phyloP scores from a whole-genome alignment of 768 basidiomycete species.

The Pisolithus orientalis region DNA sequence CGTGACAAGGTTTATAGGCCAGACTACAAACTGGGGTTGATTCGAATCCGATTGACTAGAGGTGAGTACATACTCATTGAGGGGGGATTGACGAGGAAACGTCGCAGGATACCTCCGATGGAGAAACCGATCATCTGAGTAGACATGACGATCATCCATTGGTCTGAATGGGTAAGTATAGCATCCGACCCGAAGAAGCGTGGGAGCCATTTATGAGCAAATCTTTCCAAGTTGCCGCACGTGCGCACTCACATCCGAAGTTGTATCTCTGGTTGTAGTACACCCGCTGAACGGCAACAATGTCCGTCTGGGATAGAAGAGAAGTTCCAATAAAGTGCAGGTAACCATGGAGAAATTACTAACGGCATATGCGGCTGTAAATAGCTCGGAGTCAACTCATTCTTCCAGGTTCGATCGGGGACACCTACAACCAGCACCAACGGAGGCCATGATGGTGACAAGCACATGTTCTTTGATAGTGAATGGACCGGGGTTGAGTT shows the following conservation, averaged over 20 bases:
- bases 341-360: not conserved
- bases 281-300: constrained; percentile 66
- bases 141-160: constrained; percentile 62
- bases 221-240: no score
- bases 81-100: constrained; percentile 54
- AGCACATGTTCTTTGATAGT: constrained; percentile 69
- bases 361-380: constrained; percentile 42
- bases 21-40: constrained; percentile 46
- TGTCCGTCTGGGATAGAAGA: constrained; percentile 42
- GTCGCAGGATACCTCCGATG: constrained; percentile 39
- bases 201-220: not conserved
- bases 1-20: constrained; percentile 66
- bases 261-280: constrained; percentile 55
- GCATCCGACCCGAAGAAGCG: not conserved
- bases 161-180: constrained; percentile 27
- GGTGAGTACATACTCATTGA: constrained; percentile 44
- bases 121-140: constrained; percentile 64
- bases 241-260: constrained; percentile 37
- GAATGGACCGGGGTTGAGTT: constrained; percentile 70
- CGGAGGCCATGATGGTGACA: constrained; percentile 61
- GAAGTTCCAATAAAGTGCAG: not conserved
- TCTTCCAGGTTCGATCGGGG: not conserved
- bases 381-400: constrained; percentile 1
- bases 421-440: constrained; percentile 27
- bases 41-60: constrained; percentile 34